Evolutionary conservation across 2,329 filamentous ascomycete species (phyloP).

Genomic region (Beauveria sp.): DNA sequence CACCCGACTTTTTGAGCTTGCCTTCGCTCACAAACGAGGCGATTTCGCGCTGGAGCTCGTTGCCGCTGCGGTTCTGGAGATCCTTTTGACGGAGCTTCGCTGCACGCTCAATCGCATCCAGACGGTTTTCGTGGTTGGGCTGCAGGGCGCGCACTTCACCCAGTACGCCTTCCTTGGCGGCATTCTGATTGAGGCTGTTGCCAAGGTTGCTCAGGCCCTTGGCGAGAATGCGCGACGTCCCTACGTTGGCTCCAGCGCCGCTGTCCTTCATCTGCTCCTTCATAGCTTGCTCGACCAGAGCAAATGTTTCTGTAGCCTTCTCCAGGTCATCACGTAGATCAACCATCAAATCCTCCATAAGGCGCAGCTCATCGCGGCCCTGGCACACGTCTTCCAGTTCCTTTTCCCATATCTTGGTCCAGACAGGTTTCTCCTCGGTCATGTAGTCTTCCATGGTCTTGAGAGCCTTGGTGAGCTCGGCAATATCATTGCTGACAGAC

Average conservation of each 20-base stretch:
- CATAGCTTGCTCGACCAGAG: constrained; percentile 93
- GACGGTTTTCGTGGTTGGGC: constrained; percentile 84
- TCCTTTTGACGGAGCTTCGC: constrained; percentile 88
- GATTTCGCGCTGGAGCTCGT: constrained; percentile 77
- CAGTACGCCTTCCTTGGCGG: constrained; percentile 84
- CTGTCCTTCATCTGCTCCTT: constrained; percentile 88
- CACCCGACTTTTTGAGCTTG: constrained; percentile 91
- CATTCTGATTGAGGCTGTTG: constrained; percentile 58
- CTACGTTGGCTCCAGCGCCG: constrained; percentile 42
- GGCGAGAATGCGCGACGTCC: constrained; percentile 48
- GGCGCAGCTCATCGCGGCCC: constrained; percentile 85
- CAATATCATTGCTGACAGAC: constrained; percentile 80
- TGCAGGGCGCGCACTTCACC: constrained; percentile 89
- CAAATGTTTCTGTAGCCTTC: constrained; percentile 88
- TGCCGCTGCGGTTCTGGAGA: constrained; percentile 66
- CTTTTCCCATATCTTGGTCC: constrained; percentile 99
- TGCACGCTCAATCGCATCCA: constrained; percentile 95
- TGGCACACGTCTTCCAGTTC: constrained; percentile 94
- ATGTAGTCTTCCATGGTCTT: constrained; percentile 93
- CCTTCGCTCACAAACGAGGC: constrained; percentile 79
- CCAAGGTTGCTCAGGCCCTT: constrained; percentile 46
- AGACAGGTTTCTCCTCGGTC: constrained; percentile 84
- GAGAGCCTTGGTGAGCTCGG: constrained; percentile 71
- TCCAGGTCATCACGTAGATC: constrained; percentile 93
- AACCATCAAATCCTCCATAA: constrained; percentile 90